Base-by-base conservation (phyloP, 768 basidiomycete genomes). In the Russula compacta region DNA sequence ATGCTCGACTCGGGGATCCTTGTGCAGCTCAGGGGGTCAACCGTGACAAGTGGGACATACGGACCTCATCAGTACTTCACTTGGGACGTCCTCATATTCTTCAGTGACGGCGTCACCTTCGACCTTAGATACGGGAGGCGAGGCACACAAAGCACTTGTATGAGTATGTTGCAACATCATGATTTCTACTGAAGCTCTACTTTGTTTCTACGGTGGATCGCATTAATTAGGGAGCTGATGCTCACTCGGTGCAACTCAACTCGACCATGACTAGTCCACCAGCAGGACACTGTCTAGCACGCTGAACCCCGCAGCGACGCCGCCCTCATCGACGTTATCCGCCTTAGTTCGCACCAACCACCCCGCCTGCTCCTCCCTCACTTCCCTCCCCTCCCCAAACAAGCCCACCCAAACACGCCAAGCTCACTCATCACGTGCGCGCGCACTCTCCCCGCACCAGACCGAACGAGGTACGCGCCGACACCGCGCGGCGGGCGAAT, bases 321-420 rank as follows among this genome's bases (percentile, higher is more conserved):
- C 93, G 6, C 94, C 94, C 69, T 99, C 95, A 69, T 98, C 87
- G 59, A 85, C 90, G 46, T 92, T 92, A 69, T 83, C 86, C 5
- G 87, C 90, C 68, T 97, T 98, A 6, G 94, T 98, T 65, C 94
- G 75, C 52, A 97, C 79, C 69, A 98, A 69, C 81, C 90, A 93
- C 17, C 94, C 94, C 1, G 79, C 85, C 60, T 84, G 82, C 64
- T 80, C 78, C 70, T 92, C 87, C 56, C 78, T 74, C 47, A 82
- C 61, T 14, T 73, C 69, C 33, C 74, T 69, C 5, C 73, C 74
- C 10, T 70, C 72, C 19, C 84, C 83, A 69, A 97, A 95, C 64
- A 98, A 71, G 84, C 82, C 79, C 89, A 91, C 1, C 95, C 94
- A 71, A 91, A 99, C 8, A 97, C 85, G 0, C 95, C 95, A 60